Evolutionary conservation across 1,139 yeast genomes (phyloP), one percentile per base, ranked within the genome.

Genomic region (Geotrichum australiense): DNA sequence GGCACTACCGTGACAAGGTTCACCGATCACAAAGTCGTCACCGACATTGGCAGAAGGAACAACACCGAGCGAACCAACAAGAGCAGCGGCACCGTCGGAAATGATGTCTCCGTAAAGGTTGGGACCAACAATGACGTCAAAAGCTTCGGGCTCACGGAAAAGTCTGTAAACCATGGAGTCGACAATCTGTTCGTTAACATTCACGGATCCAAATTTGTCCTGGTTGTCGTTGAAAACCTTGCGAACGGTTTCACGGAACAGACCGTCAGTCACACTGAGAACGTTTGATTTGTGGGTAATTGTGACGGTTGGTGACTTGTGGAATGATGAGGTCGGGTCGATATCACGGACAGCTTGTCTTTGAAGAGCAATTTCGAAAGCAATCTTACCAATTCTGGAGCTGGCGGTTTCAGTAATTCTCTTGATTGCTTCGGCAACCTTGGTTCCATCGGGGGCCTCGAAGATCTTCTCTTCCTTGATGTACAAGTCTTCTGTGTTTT

Each of bases 11-110:
- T 91, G 98, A 64, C 97, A 89, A 59, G 98, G 98, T 68, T 91
- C 98, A 63, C 98, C 98, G 62, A 91, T 87, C 51, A 94, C 96
- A 60, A 91, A 91, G 62, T 73, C 69, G 60, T 87, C 96, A 58
- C 98, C 98, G 45, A 91, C 98, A 59, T 91, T 91, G 51, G 97
- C 97, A 45, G 94, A 82, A 56, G 98, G 98, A 48, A 93, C 97
- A 47, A 91, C 95, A 61, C 98, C 98, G 51, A 91, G 76, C 24
- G 98, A 91, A 40, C 98, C 98, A 35, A 91, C 98, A 48, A 91
- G 75, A 21, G 98, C 98, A 56, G 98, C 98, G 45, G 98, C 98
- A 65, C 98, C 98, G 61, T 91, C 98, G 54, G 95, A 83, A 55
- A 93, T 72, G 55, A 91, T 87, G 65, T 91, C 98, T 63, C 98